phyloP scores from a whole-genome alignment of 2,329 filamentous ascomycete genomes.

The Ustilaginoidea virens region DNA sequence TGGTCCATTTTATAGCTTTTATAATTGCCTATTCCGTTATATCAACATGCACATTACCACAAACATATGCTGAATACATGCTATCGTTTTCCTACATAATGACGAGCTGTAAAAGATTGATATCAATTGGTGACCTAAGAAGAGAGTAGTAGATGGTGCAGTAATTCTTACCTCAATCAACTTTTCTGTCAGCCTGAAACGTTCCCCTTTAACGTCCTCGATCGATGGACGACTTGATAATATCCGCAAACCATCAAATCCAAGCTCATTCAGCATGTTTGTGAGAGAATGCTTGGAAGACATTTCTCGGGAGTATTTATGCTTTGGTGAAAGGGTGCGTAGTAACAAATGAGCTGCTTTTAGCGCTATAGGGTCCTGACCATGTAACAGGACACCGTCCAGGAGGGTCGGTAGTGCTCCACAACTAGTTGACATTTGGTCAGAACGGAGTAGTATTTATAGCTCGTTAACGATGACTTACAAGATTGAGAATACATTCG shows the following conservation, averaged over 20 bases:
- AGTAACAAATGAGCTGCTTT: slow-evolving; percentile 45
- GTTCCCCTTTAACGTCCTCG: slow-evolving; percentile 34
- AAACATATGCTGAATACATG: too few species aligned
- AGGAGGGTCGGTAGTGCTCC: slow-evolving; percentile 41
- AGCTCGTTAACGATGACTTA: slow-evolving; percentile 21
- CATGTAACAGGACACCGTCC: slow-evolving; percentile 46
- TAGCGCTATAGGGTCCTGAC: slow-evolving; percentile 43
- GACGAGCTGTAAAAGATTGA: slow-evolving; percentile 4
- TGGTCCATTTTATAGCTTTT: too few species aligned
- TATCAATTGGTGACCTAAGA: too few species aligned
- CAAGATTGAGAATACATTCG: slow-evolving; percentile 42
- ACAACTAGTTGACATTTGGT: slow-evolving; percentile 23
- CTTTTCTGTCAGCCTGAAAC: slow-evolving; percentile 40
- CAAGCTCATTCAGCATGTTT: slow-evolving; percentile 40
- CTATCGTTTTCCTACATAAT: slow-evolving; percentile 2
- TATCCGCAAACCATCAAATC: slow-evolving; percentile 48
- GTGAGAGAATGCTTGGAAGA: slow-evolving; percentile 32
- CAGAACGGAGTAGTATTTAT: slow-evolving; percentile 1
- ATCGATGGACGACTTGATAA: slow-evolving; percentile 34
- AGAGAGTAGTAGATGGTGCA: too few species aligned
- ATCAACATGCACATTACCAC: too few species aligned
- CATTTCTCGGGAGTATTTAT: slow-evolving; percentile 31
- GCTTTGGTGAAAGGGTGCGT: slow-evolving; percentile 39
- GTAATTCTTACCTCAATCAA: slow-evolving; percentile 45
- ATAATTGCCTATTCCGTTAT: not conserved